phyloP scores from a whole-genome alignment of 2,329 filamentous ascomycete species.

The Colletotrichum sp. region DNA sequence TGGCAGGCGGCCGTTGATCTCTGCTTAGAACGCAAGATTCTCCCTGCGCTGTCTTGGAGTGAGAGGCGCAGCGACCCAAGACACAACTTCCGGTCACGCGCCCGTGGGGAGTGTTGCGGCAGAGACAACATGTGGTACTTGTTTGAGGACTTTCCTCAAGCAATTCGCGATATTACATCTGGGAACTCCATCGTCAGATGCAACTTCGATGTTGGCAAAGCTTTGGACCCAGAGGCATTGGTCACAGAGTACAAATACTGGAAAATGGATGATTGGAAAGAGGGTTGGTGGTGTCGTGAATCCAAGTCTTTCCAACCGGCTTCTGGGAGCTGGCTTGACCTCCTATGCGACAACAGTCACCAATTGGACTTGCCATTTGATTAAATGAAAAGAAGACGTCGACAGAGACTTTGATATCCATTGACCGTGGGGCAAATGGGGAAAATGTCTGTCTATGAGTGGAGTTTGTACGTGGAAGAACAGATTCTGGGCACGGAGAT shows the following conservation, averaged over 20 bases:
- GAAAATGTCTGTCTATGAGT: neutral
- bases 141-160: neutral
- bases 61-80: neutral
- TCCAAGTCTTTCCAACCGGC: neutral
- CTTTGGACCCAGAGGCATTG: neutral
- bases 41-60: neutral
- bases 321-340: neutral
- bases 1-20: neutral
- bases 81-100: neutral
- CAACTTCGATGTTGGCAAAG: neutral
- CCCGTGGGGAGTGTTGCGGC: neutral
- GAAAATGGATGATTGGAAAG: neutral
- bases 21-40: neutral
- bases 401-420: neutral
- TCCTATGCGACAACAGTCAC: neutral
- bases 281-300: neutral
- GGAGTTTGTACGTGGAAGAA: neutral
- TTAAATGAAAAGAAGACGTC: fast-evolving
- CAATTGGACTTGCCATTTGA: neutral
- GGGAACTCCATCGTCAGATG: neutral
- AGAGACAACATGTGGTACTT: neutral
- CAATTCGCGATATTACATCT: neutral
- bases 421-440: neutral
- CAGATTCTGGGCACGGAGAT: neutral
- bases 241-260: neutral